phyloP scores from a whole-genome alignment of 108 stramenopile genomes.

The Chaetoceros tenuissimus region DNA sequence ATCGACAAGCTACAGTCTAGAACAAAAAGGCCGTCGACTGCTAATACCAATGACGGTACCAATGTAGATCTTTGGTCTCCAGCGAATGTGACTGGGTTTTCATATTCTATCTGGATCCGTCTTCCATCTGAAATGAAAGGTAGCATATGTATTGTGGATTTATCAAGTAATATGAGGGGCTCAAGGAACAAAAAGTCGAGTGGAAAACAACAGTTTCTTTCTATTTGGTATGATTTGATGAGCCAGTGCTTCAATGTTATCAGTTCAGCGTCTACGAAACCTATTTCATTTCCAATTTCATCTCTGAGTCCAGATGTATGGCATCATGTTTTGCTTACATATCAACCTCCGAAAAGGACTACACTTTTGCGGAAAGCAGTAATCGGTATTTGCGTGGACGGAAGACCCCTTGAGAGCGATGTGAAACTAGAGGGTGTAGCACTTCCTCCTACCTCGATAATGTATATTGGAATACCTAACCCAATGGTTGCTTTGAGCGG shows the following conservation, averaged over 20 bases:
- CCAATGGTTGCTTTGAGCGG: conserved; percentile 68
- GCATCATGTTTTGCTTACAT: conserved; percentile 82
- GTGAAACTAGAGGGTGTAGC: conserved; percentile 70
- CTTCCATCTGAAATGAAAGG: conserved; percentile 45
- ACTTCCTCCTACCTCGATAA: conserved; percentile 62
- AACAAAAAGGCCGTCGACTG: conserved; percentile 37
- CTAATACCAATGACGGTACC: conserved; percentile 28
- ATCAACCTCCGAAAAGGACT: conserved; percentile 69
- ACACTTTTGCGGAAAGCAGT: conserved; percentile 70
- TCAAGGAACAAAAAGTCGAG: conserved; percentile 21
- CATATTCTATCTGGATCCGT: conserved; percentile 72
- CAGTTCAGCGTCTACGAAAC: conserved; percentile 37
- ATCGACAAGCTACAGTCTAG: conserved; percentile 60
- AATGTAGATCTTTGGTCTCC: conserved; percentile 61
- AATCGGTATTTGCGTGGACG: conserved; percentile 63
- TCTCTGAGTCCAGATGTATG: conserved; percentile 69
- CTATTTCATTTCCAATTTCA: conserved; percentile 65
- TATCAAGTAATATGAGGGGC: conserved; percentile 41
- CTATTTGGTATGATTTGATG: conserved; percentile 69
- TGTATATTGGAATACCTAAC: conserved; percentile 73
- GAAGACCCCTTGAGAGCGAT: conserved; percentile 67
- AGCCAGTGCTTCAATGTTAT: conserved; percentile 66
- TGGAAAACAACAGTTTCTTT: conserved; percentile 45
- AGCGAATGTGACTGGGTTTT: conserved; percentile 56
- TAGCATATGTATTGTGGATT: conserved; percentile 64